Conservation (phyloP, 176 grass and related monocot species). For the Chrysopogon serrulatus region DNA sequence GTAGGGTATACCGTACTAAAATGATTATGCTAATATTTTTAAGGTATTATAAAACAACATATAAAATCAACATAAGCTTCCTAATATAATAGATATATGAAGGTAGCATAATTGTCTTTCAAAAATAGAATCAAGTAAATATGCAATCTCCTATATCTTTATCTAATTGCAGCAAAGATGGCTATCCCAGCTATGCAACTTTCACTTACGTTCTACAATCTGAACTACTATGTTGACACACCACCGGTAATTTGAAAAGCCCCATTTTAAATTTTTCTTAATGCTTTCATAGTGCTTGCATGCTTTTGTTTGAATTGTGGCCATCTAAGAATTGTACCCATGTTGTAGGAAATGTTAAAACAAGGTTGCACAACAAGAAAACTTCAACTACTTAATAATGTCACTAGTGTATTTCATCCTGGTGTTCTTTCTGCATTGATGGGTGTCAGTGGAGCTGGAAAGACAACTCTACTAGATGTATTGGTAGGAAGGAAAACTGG, state of each 20-base stretch:
- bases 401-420: slow-evolving; percentile 37
- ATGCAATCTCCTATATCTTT: neutral
- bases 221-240: slow-evolving; percentile 60
- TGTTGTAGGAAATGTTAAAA: slow-evolving; percentile 15
- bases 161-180: slow-evolving; percentile 30
- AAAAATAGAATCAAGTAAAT: neutral
- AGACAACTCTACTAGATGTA: slow-evolving; percentile 65
- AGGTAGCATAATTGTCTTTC: neutral
- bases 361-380: slow-evolving; percentile 13
- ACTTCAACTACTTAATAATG: slow-evolving; percentile 45
- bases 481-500: slow-evolving; percentile 56
- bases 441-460: slow-evolving; percentile 54
- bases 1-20: neutral
- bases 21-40: neutral
- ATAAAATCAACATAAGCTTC: neutral
- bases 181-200: slow-evolving; percentile 51
- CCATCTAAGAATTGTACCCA: neutral
- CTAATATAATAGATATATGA: neutral
- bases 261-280: neutral
- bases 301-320: neutral
- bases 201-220: slow-evolving; percentile 44
- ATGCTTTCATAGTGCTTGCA: neutral
- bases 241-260: slow-evolving; percentile 28
- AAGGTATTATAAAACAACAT: neutral
- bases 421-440: slow-evolving; percentile 58